Percentiles rank a stretch among this genome's conserved stretches.
These are phyloP conservation scores for baker's yeast (Saccharomyces cerevisiae) DNA, from an alignment of 805 yeast species.

Conservation along the genomic window DNA sequence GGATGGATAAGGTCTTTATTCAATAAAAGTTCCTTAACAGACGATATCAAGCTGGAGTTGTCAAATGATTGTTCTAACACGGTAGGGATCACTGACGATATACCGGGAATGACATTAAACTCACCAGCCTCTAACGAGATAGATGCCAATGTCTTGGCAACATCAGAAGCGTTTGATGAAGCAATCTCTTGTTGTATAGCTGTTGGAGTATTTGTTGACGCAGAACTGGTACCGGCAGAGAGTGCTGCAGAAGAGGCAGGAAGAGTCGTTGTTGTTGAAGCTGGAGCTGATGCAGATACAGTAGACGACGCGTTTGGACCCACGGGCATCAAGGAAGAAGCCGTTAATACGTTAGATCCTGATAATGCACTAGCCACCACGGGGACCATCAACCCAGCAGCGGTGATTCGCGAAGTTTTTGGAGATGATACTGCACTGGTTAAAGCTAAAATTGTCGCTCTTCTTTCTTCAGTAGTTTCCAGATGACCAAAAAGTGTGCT, in stretches of 20 bases:
- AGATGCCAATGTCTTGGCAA: conserved; percentile 22
- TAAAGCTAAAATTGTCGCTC: conserved; percentile 31
- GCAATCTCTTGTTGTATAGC: conserved; percentile 3
- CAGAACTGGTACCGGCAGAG: conserved; percentile 2
- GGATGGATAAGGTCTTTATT: conserved; percentile 69
- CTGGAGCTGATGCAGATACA: conserved; percentile 3
- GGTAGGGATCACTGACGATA: conserved; percentile 37
- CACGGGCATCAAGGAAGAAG: conserved; percentile 12
- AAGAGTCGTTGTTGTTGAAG: conserved; percentile 4
- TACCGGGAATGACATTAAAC: conserved; percentile 33
- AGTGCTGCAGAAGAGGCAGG: conserved; percentile 2
- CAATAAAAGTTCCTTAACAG: conserved; percentile 27
- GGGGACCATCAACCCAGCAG: conserved; percentile 30
- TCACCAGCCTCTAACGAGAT: conserved; percentile 22
- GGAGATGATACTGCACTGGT: conserved; percentile 29
- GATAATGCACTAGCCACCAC: conserved; percentile 22
- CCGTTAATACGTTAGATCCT: conserved; percentile 18
- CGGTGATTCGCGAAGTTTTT: conserved; percentile 29
- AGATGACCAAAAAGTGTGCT: conserved; percentile 71
- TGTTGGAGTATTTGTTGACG: conserved; percentile 4
- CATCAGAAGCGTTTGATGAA: conserved; percentile 8
- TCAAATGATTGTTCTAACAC: conserved; percentile 29
- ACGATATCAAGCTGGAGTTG: conserved; percentile 22
- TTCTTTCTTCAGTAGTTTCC: conserved; percentile 72
- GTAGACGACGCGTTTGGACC: not conserved